A percentile compares a stretch with the other conserved stretches of the same genome.
phyloP scores from a whole-genome alignment of 208 protist genomes.

The Leishmania amazonensis region DNA sequence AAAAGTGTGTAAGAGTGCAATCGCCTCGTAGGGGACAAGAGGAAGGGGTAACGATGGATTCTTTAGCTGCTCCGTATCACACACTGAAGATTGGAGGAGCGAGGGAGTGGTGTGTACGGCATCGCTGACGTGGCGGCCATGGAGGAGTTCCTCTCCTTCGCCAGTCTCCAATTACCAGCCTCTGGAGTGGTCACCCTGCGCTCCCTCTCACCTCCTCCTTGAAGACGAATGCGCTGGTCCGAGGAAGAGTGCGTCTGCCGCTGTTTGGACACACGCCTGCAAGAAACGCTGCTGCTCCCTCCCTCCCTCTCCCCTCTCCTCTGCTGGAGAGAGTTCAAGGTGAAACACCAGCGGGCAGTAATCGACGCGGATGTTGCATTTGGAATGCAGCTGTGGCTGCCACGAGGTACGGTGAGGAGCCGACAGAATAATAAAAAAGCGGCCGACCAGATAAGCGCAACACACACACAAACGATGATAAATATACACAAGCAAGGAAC shows the following conservation, averaged over 20 bases:
- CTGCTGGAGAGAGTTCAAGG: too few species aligned
- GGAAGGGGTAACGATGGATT: not conserved
- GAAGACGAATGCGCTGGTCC: not conserved
- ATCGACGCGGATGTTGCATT: not conserved
- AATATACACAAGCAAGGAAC: not conserved
- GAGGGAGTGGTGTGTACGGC: not conserved
- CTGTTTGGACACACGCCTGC: not conserved
- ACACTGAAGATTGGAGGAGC: not conserved
- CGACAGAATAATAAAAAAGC: not conserved
- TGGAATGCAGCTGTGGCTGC: not conserved
- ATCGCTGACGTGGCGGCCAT: not conserved
- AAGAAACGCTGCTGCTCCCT: not conserved
- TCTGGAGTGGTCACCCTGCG: not conserved
- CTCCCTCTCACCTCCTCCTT: not conserved
- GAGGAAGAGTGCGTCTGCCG: not conserved
- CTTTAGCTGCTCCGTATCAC: not conserved
- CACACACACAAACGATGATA: too few species aligned
- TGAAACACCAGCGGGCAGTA: not conserved
- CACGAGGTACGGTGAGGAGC: not conserved
- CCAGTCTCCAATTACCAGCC: not conserved
- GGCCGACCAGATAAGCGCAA: not conserved
- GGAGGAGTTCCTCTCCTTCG: not conserved
- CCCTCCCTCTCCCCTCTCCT: too few species aligned
- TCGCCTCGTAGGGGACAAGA: not conserved
- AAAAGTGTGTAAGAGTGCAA: not conserved